phyloP scores from a whole-genome alignment of 208 protist species.

The Crithidia expoeki region DNA sequence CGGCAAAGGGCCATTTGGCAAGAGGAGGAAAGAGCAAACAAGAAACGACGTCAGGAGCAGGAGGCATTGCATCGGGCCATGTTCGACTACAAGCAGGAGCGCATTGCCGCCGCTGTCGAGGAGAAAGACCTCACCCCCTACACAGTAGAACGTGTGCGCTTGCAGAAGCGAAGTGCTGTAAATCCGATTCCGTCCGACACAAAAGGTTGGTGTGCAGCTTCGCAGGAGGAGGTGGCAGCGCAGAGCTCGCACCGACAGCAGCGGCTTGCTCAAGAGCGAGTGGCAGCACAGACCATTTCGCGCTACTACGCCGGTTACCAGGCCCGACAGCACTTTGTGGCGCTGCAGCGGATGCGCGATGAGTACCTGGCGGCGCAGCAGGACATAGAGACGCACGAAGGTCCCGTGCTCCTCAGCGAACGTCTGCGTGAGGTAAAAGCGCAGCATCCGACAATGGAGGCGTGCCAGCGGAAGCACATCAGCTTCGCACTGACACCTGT shows the following conservation, averaged over 20 bases:
- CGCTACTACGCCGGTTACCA: slow-evolving; percentile 7
- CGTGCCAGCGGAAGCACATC: not conserved
- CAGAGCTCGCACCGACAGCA: slow-evolving; percentile 5
- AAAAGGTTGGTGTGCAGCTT: not conserved
- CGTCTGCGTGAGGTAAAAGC: slow-evolving; percentile 13
- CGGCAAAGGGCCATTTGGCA: slow-evolving; percentile 29
- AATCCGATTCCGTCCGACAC: not conserved
- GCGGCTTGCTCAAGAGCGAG: slow-evolving; percentile 18
- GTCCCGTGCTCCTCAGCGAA: slow-evolving; percentile 10
- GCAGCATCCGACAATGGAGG: slow-evolving; percentile 11
- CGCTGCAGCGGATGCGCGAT: slow-evolving; percentile 21
- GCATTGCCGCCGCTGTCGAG: slow-evolving; percentile 46
- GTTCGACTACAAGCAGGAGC: slow-evolving; percentile 52
- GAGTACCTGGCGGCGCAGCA: slow-evolving; percentile 25
- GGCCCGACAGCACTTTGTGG: slow-evolving; percentile 15
- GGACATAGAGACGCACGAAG: slow-evolving; percentile 10
- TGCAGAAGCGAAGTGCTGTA: not conserved
- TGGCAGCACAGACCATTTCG: slow-evolving; percentile 17
- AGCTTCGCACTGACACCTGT: not conserved
- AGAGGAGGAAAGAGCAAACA: slow-evolving; percentile 16
- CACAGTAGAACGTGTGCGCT: slow-evolving; percentile 10
- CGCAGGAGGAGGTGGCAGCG: not conserved
- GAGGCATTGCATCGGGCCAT: slow-evolving; percentile 34
- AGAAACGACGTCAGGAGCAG: slow-evolving; percentile 19
- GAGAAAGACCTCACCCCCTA: slow-evolving; percentile 41